Conservation (phyloP, 208 protist species). For the Vickermania spadyakhi region DNA sequence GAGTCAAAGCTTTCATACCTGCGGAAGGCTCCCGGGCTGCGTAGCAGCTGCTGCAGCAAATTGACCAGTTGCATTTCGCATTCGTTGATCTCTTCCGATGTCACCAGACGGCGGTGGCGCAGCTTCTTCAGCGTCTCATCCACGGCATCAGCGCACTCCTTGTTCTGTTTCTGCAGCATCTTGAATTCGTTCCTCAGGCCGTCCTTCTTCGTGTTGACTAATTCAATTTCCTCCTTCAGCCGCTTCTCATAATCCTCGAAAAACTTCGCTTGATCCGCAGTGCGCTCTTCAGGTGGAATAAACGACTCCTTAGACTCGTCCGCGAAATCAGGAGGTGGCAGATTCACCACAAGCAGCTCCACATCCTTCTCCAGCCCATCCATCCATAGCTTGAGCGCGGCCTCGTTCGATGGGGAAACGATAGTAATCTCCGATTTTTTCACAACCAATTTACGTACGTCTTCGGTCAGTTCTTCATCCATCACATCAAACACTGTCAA, state of each 20-base stretch:
- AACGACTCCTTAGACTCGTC: conserved; percentile 62
- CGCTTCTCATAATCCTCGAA: conserved; percentile 75
- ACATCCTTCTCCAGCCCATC: conserved; percentile 85
- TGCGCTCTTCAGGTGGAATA: conserved; percentile 72
- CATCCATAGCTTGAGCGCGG: conserved; percentile 84
- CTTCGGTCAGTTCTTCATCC: conserved; percentile 63
- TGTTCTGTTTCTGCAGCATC: conserved; percentile 45
- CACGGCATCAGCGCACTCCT: conserved; percentile 16
- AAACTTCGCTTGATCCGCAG: conserved; percentile 61
- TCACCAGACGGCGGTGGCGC: conserved; percentile 29
- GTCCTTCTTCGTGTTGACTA: conserved; percentile 46
- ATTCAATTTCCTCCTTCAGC: conserved; percentile 60
- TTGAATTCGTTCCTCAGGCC: conserved; percentile 57
- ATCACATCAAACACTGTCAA: conserved; percentile 53
- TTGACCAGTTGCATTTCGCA: conserved; percentile 66
- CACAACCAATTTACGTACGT: conserved; percentile 35
- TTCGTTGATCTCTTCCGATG: conserved; percentile 38
- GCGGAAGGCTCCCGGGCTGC: conserved; percentile 15
- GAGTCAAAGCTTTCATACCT: conserved; percentile 13
- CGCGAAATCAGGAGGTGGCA: conserved; percentile 60
- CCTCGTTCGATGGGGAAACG: conserved; percentile 51
- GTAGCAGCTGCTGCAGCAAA: conserved; percentile 47
- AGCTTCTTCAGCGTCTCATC: conserved; percentile 40
- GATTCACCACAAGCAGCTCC: conserved; percentile 42
- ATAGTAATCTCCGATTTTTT: conserved; percentile 12